A percentile compares a stretch with the other conserved stretches of the same genome.
Evolutionary conservation across 768 basidiomycete species (phyloP).

Genomic region (Leccinum incarnatum): DNA sequence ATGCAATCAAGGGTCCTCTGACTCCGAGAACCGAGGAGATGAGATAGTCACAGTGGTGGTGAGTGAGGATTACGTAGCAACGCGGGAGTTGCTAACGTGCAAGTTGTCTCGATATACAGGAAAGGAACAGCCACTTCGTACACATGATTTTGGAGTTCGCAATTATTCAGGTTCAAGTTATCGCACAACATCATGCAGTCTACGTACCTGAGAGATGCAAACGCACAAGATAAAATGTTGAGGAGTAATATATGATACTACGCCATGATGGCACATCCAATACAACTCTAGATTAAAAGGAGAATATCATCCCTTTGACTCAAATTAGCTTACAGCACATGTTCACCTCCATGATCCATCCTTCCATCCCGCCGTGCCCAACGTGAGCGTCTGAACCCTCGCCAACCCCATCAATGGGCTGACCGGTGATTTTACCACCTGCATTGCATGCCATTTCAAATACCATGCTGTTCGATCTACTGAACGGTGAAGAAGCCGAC

Average conservation of each 20-base stretch:
- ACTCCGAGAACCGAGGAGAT: neutral
- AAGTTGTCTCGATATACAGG: no score
- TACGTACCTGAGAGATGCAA: no score
- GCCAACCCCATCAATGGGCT: constrained; percentile 3
- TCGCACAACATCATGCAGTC: no score
- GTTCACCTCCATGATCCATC: neutral
- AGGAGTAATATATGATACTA: no score
- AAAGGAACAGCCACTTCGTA: no score
- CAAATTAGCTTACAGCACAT: neutral
- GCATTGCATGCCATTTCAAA: constrained; percentile 15
- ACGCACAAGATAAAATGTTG: no score
- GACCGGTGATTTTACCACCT: neutral
- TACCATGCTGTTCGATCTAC: neutral
- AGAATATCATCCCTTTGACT: no score
- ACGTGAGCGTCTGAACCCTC: neutral
- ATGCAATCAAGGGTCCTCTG: neutral
- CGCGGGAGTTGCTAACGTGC: neutral
- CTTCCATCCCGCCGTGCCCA: neutral
- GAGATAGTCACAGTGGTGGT: neutral
- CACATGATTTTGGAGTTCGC: no score
- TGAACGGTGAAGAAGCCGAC: neutral
- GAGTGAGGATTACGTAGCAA: neutral
- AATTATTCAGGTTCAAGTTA: no score
- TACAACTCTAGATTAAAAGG: no score
- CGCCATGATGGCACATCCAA: no score